A percentile compares a stretch with the other conserved stretches of the same genome.
Evolutionary conservation across 805 yeast species (phyloP).

Genomic region (Kazachstania taianensis): DNA sequence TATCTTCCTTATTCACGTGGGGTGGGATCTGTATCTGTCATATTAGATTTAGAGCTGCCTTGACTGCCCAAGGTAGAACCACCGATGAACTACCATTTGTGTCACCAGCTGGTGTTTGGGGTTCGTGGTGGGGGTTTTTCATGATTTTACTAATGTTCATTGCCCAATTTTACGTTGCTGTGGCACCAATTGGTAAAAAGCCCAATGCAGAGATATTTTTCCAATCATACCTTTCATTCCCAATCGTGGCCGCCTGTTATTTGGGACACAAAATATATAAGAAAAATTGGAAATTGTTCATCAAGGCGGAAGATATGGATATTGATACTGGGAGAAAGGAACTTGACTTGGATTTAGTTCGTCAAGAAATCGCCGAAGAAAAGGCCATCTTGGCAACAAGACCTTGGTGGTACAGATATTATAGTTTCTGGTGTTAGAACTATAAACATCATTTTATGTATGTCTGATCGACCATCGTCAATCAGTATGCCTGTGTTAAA

Average conservation of each 20-base stretch:
- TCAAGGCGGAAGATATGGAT: conserved; percentile 44
- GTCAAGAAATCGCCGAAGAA: conserved; percentile 45
- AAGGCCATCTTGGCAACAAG: conserved; percentile 32
- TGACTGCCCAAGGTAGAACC: conserved; percentile 53
- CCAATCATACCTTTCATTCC: conserved; percentile 53
- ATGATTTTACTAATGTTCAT: conserved; percentile 52
- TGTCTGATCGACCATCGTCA: too few species aligned
- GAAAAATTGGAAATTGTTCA: conserved; percentile 32
- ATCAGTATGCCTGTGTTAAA: background rate
- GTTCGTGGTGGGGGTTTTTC: conserved; percentile 52
- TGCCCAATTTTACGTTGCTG: conserved; percentile 77
- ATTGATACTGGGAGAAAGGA: conserved; percentile 56
- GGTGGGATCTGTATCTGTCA: conserved; percentile 49
- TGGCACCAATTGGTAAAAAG: conserved; percentile 50
- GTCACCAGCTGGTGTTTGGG: conserved; percentile 58
- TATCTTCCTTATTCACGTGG: conserved; percentile 57
- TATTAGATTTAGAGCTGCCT: conserved; percentile 53
- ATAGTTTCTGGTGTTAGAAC: conserved; percentile 38
- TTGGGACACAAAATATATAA: conserved; percentile 48
- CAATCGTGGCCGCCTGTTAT: conserved; percentile 49
- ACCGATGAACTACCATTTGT: conserved; percentile 40
- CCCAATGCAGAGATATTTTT: conserved; percentile 55
- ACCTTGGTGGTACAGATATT: conserved; percentile 39
- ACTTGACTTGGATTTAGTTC: conserved; percentile 42
- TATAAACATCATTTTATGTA: too few species aligned